Conservation (phyloP, 176 grass and related monocot species). For the Phoenix roebelenii region DNA sequence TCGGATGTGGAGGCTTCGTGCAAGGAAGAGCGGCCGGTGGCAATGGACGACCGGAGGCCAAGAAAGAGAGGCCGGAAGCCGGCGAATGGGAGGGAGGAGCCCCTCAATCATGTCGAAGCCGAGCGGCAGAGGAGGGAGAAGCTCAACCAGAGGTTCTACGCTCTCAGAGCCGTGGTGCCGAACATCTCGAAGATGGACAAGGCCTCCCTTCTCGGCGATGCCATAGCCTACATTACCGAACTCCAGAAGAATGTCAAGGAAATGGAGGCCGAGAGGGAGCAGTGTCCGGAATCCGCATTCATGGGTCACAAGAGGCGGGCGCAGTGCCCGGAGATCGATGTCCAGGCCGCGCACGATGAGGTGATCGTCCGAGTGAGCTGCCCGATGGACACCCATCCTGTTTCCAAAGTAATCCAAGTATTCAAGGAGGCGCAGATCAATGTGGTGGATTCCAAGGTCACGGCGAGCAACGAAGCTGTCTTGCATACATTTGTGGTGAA, state of each 20-base stretch:
- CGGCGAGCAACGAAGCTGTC: slow-evolving; percentile 3
- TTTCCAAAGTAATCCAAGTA: slow-evolving; percentile 8
- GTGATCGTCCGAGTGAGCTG: slow-evolving; percentile 10
- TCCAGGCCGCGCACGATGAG: slow-evolving; percentile 8
- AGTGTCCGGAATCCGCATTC: not conserved
- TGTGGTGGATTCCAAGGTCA: slow-evolving; percentile 12
- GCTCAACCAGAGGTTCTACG: slow-evolving; percentile 19
- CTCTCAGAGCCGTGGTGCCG: slow-evolving; percentile 17
- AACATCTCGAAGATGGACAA: slow-evolving; percentile 23
- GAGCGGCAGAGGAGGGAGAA: slow-evolving; percentile 21
- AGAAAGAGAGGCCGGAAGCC: slow-evolving; percentile 19
- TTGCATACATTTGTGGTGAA: slow-evolving; percentile 16
- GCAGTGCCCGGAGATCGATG: slow-evolving; percentile 4
- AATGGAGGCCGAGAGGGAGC: slow-evolving; percentile 17
- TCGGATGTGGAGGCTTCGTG: slow-evolving; percentile 2
- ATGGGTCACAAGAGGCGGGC: not conserved
- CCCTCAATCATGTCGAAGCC: slow-evolving; percentile 18
- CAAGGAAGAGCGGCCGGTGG: slow-evolving; percentile 1
- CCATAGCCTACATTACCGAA: slow-evolving; percentile 18
- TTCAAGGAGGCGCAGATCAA: slow-evolving; percentile 9
- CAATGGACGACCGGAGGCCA: not conserved
- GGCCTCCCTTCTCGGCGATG: slow-evolving; percentile 18
- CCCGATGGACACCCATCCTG: slow-evolving; percentile 5
- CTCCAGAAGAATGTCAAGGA: slow-evolving; percentile 17
- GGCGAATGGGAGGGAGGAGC: slow-evolving; percentile 14